Evolutionary conservation across 2,329 filamentous ascomycete genomes (phyloP), one percentile per base, ranked within the genome.

Genomic region (Xylaria sp.): DNA sequence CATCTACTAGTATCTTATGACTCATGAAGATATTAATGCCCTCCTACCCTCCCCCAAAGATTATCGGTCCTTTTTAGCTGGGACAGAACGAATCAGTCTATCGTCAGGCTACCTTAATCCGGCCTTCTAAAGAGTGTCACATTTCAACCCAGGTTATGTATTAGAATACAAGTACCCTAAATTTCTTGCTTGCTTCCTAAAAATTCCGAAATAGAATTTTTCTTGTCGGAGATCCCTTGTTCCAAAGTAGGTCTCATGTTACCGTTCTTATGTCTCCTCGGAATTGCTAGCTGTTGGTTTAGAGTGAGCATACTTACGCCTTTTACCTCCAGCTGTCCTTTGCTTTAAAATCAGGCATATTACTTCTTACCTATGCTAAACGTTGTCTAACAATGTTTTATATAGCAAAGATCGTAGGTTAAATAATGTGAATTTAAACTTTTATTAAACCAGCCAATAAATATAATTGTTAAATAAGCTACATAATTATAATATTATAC

Each of bases 41-140:
- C n/a, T n/a, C n/a, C n/a, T n/a, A n/a, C n/a, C n/a, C n/a, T n/a
- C n/a, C n/a, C n/a, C n/a, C n/a, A n/a, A n/a, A n/a, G n/a, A n/a
- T n/a, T n/a, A n/a, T n/a, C n/a, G n/a, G n/a, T n/a, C n/a, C 18
- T 44, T 61, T 10, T 66, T 58, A n/a, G 58, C 63, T 18, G 61
- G 63, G 63, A 50, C 57, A 23, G 27, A 25, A 18, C 58, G 63
- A 25, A 12, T 29, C 6, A 58, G 63, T n/a, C 25, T 23, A 8
- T 1, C 25, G 12, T 2, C 2, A 5, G 0, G 1, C n/a, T 21
- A 16, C 35, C 21, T 16, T 16, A 47, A 65, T 44, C 12, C 55
- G 8, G 55, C 18, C 18, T 60, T 65, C 47, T 21, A 21, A 10
- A 53, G 25, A 27, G 63, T 47, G 25, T 48, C 47, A 1, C 0